Base-by-base conservation (phyloP, 768 basidiomycete species). In the Rhizopogon roseolus region DNA sequence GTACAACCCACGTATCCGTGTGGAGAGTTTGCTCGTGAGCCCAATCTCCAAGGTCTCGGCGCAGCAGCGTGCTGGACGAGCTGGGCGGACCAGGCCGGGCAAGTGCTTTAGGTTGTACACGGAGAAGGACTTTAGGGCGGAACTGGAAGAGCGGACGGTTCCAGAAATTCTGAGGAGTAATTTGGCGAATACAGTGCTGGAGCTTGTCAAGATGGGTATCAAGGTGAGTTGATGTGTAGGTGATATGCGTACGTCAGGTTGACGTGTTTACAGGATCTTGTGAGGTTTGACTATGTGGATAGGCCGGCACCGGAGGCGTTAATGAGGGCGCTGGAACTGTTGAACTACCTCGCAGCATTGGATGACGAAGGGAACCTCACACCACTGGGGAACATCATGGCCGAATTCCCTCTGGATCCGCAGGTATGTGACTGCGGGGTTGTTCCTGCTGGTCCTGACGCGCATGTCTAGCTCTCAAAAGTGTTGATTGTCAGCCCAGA, bases 81-180 rank as follows among this genome's bases (percentile, higher is more conserved):
- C 96, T 0, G 97, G 96, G 37, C 84, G 97, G 55, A 99, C 97
- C 22, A 75, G 93, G 52, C 96, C 97, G 0, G 97, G 96, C 34
- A 98, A 98, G 69, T 98, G 96, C 68, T 99, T 98, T 76, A 77
- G 96, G 59, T 66, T 99, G 59, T 99, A 98, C 67, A 98, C 96
- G 0, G 93, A 99, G 70, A 90, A 92, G 68, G 94, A 98, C 70
- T 99, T 96, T 62, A 93, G 97, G 81, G 81, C 77, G 56, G 93
- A 98, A 72, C 76, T 99, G 42, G 93, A 98, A 70, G 95, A 98
- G 66, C 96, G 98, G 72, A 99, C 96, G 1, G 84, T 93, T 65
- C 97, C 97, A 0, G 97, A 99, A 72, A 98, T 99, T 63, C 71
- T 98, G 53, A 74, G 95, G 57, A 91, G 90, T 60, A 98, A 99